Conservation (phyloP, 306 rosid genomes). For the Cucumis cinereus region DNA sequence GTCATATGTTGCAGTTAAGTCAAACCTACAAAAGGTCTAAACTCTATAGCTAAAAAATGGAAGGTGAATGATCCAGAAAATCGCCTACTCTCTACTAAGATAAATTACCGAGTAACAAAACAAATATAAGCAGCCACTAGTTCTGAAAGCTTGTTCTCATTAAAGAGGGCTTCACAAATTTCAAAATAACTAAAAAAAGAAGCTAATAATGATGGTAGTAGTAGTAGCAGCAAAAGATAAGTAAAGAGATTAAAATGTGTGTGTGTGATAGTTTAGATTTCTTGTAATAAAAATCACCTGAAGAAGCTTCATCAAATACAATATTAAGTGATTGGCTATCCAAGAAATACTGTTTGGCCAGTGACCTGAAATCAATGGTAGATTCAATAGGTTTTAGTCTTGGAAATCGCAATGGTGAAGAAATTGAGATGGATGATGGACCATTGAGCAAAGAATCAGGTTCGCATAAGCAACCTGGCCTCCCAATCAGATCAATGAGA, state of each 20-base stretch:
- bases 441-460: slow-evolving; percentile 97
- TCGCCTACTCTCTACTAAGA: neutral
- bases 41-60: neutral
- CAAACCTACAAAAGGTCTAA: neutral
- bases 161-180: neutral
- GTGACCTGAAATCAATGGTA: slow-evolving; percentile 73
- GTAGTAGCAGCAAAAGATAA: neutral
- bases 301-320: slow-evolving; percentile 66
- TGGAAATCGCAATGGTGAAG: slow-evolving; percentile 96
- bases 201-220: neutral
- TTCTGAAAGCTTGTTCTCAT: neutral
- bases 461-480: slow-evolving; percentile 69
- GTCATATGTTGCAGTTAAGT: neutral
- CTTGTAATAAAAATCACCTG: slow-evolving; percentile 43
- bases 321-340: slow-evolving; percentile 73
- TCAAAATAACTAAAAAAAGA: neutral
- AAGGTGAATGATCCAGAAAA: neutral
- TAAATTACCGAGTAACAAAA: neutral
- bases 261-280: neutral
- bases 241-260: neutral
- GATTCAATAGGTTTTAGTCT: slow-evolving; percentile 65
- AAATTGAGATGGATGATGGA: slow-evolving; percentile 95
- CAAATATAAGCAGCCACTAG: neutral
- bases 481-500: slow-evolving; percentile 78
- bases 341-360: slow-evolving; percentile 84